Conservation (phyloP, 768 basidiomycete genomes). For the Amanita rubescens region DNA sequence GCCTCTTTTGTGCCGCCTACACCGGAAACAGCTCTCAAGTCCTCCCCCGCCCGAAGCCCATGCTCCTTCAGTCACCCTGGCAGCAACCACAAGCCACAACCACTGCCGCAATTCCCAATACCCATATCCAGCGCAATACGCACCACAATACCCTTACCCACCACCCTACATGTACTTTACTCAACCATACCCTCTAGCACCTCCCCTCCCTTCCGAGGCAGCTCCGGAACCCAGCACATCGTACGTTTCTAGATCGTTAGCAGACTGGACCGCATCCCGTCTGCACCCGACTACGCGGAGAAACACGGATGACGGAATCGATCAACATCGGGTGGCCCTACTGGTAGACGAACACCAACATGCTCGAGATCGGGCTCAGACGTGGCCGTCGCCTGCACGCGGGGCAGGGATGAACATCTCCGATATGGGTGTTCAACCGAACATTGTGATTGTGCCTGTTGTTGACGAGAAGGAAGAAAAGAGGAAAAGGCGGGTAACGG, state of each 20-base stretch:
- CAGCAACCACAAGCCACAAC: neutral
- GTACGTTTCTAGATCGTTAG: neutral
- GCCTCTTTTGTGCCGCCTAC: neutral
- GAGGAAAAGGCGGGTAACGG: neutral
- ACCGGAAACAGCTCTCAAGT: neutral
- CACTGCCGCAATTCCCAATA: neutral
- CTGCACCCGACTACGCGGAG: neutral
- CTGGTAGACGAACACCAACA: too few species aligned
- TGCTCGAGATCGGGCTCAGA: neutral
- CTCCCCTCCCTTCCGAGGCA: neutral
- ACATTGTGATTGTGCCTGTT: too few species aligned
- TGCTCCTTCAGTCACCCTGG: neutral
- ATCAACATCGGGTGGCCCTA: too few species aligned
- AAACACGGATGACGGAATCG: neutral
- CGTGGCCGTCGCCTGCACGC: too few species aligned
- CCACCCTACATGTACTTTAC: neutral
- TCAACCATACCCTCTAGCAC: neutral
- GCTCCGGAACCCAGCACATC: neutral
- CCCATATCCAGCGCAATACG: neutral
- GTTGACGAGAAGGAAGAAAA: neutral
- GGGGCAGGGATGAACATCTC: too few species aligned
- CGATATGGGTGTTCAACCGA: too few species aligned
- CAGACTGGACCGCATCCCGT: neutral
- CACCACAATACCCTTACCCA: neutral
- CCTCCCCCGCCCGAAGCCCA: neutral